A percentile compares a stretch with the other conserved stretches of the same genome.
Evolutionary conservation across 2,329 filamentous ascomycete species (phyloP).

Genomic region (Balansia obtecta): DNA sequence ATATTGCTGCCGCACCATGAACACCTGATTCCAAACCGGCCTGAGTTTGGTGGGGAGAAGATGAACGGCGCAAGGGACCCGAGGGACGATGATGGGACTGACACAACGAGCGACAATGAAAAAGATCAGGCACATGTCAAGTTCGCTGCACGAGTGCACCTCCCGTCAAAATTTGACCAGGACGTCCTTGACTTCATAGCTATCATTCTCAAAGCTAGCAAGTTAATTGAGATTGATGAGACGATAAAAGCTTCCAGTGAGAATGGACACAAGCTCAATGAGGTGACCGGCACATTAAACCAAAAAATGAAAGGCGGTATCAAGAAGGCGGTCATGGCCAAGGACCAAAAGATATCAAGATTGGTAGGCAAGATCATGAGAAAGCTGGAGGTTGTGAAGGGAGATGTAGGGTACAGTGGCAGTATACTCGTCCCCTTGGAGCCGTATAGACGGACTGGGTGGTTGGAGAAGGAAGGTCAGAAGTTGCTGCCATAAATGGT

Average conservation of each 20-base stretch:
- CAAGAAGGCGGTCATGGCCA: slow-evolving; percentile 14
- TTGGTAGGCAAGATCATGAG: slow-evolving; percentile 5
- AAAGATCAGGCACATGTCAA: not conserved
- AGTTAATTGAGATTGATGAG: slow-evolving; percentile 4
- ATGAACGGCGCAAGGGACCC: not conserved
- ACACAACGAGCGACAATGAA: not conserved
- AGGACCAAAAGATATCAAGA: slow-evolving; percentile 7
- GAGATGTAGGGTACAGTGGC: slow-evolving; percentile 5
- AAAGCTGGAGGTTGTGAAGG: slow-evolving; percentile 3
- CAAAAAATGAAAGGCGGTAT: slow-evolving; percentile 45
- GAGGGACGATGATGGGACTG: not conserved
- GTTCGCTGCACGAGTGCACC: slow-evolving; percentile 1
- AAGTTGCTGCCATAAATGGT: slow-evolving; percentile 32
- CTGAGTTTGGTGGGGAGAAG: not conserved
- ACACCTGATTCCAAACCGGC: slow-evolving; percentile 3
- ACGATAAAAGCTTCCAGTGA: not conserved
- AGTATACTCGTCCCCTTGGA: not conserved
- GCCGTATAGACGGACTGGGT: slow-evolving; percentile 3
- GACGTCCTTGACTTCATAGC: slow-evolving; percentile 5
- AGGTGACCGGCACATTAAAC: slow-evolving; percentile 1
- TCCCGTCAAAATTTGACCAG: slow-evolving; percentile 4
- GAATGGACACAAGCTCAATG: slow-evolving; percentile 1
- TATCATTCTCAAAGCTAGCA: slow-evolving; percentile 5
- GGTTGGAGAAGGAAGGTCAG: slow-evolving; percentile 5
- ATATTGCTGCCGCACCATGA: slow-evolving; percentile 6